These are phyloP conservation scores for Phytophthora cajani DNA, from an alignment of 352 stramenopile species.

Conservation along the genomic window DNA sequence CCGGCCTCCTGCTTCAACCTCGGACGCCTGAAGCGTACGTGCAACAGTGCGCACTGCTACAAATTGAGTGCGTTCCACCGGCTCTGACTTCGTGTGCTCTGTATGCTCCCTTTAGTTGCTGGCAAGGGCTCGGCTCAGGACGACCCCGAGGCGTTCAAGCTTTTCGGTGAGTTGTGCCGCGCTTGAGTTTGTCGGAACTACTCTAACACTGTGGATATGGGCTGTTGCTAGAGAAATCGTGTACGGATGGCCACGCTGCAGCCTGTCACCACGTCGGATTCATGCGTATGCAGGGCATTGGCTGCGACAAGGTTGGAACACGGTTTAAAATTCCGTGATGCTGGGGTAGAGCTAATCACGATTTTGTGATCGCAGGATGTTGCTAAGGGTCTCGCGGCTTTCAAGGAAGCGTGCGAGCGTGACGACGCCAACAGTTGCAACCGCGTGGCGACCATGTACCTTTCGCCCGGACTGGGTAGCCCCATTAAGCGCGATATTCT, in stretches of 20 bases:
- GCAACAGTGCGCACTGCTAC: background rate
- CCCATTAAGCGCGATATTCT: slow-evolving; percentile 57
- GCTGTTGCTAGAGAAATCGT: slow-evolving; percentile 71
- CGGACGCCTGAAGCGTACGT: slow-evolving; percentile 77
- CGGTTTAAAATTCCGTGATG: background rate
- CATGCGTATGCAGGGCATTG: slow-evolving; percentile 79
- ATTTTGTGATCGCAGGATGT: slow-evolving; percentile 49
- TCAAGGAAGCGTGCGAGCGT: slow-evolving; percentile 77
- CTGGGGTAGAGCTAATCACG: background rate
- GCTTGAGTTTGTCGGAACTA: background rate
- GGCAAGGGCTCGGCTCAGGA: slow-evolving; percentile 80
- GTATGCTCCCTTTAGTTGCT: slow-evolving; percentile 50
- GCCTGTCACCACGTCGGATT: slow-evolving; percentile 88
- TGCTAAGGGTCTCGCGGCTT: slow-evolving; percentile 65
- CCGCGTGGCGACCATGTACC: slow-evolving; percentile 78
- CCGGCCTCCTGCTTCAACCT: slow-evolving; percentile 89
- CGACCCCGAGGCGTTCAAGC: slow-evolving; percentile 67
- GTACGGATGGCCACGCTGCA: slow-evolving; percentile 70
- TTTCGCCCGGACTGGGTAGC: slow-evolving; percentile 44
- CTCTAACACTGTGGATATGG: background rate
- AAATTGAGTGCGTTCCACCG: background rate
- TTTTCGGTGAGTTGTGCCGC: slow-evolving; percentile 62
- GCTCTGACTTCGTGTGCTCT: background rate
- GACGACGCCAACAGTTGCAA: slow-evolving; percentile 88
- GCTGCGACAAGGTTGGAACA: slow-evolving; percentile 66